Evolutionary conservation across 2,329 filamentous ascomycete genomes (phyloP), one percentile per base, ranked within the genome.

Genomic region (Colletotrichum scovillei): DNA sequence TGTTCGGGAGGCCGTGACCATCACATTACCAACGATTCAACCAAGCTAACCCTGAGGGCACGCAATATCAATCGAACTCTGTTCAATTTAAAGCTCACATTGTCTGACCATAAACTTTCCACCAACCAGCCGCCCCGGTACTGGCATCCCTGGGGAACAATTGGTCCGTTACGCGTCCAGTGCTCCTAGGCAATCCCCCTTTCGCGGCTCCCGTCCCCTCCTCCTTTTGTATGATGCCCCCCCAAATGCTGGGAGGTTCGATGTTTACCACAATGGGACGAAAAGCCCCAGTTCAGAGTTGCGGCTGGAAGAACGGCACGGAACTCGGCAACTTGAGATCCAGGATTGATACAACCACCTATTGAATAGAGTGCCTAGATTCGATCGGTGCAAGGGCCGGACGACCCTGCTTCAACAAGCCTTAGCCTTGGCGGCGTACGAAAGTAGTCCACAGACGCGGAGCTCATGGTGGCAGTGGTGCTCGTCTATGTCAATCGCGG

Each of bases 81-180:
- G 66, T 30, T 62, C 66, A 60, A 70, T 73, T 65, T 70, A 70
- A 64, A 65, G 60, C 60, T 28, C 66, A 49, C 16, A 49, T 60
- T 56, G 22, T 64, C 59, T 63, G 66, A 69, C 46, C 67, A 60
- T 35, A 57, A 70, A 65, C 70, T 73, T 56, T 73, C 70, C 70
- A 65, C 70, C 70, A 73, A 73, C 60, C 55, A 73, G 5, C 14
- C 19, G 32, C 28, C 70, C 55, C 38, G 66, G 35, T 42, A 14
- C n/a, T 14, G 53, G 53, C 58, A 64, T 64, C 69, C 59, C 70
- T 65, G 59, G 14, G 16, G 35, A 46, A 19, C 4, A 30, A 11
- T 22, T 60, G 53, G 42, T 46, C 63, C 6, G 65, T 53, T 56
- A 69, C 66, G 60, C 55, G 42, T 52, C 35, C 26, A 16, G 24